Base-by-base conservation (phyloP, 805 yeast genomes). In the Nakazawaea anatomiae region DNA sequence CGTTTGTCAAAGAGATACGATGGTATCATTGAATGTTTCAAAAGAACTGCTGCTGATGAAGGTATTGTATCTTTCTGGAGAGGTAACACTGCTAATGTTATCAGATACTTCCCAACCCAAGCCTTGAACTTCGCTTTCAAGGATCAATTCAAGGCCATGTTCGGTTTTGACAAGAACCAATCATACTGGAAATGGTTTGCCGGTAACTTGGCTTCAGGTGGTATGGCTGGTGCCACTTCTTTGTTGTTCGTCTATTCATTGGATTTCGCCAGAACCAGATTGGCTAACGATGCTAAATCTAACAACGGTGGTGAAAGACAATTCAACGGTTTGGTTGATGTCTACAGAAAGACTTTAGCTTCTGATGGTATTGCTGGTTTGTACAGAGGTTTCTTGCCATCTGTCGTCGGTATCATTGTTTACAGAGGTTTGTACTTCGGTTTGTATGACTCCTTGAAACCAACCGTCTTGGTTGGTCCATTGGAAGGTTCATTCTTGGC, bases 361-460 rank as follows among this genome's bases (percentile, higher is more conserved):
- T 69, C 96, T 64, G 97, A 91, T 73, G 97, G 97, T 87, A 70
- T 90, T 75, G 96, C 96, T 64, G 97, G 97, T 87, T 82, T 90
- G 73, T 90, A 90, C 90, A 88, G 97, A 85, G 97, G 97, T 82
- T 90, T 90, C 90, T 89, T 91, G 75, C 97, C 97, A 72, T 90
- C 97, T 66, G 97, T 91, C 72, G 81, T 89, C 65, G 97, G 97
- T 85, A 91, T 90, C 70, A 76, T 91, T 79, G 97, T 89, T 71
- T 90, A 91, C 96, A 89, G 97, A 86, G 97, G 97, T 88, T 80
- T 90, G 69, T 91, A 91, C 90, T 90, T 90, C 75, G 97, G 97
- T 87, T 79, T 89, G 67, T 91, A 87, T 81, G 97, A 91, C 77
- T 90, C 97, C 66, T 79, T 91, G 72, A 90, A 91, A 82, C 97